Evolutionary conservation across 805 yeast genomes (phyloP).

Genomic region (Wickerhamomyces canadensis): DNA sequence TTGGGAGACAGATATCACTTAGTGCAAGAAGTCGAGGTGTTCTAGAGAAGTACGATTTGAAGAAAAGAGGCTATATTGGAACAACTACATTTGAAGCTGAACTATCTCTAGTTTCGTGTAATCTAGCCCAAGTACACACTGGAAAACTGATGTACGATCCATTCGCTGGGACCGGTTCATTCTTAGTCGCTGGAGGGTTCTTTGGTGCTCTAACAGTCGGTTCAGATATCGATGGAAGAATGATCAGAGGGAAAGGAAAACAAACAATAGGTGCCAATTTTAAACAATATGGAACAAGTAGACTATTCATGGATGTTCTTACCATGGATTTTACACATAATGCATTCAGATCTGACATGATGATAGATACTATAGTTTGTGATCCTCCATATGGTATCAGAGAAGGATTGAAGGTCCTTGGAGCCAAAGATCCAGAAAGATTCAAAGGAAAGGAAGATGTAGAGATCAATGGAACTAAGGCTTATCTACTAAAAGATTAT

Average conservation of each 20-base stretch:
- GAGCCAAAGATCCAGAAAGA: conserved; percentile 65
- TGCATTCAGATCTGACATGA: conserved; percentile 58
- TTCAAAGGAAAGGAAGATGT: conserved; percentile 69
- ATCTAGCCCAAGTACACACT: conserved; percentile 67
- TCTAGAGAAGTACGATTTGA: conserved; percentile 75
- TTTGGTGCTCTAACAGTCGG: conserved; percentile 81
- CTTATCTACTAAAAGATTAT: conserved; percentile 73
- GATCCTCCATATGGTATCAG: conserved; percentile 98
- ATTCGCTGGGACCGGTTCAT: conserved; percentile 95
- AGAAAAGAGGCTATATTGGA: conserved; percentile 81
- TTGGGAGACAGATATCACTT: conserved; percentile 65
- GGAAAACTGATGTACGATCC: conserved; percentile 84
- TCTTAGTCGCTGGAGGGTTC: conserved; percentile 79
- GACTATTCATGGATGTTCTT: conserved; percentile 63
- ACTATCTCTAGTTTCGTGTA: conserved; percentile 79
- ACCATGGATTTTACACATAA: conserved; percentile 95
- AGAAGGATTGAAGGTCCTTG: conserved; percentile 91
- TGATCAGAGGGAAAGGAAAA: conserved; percentile 63
- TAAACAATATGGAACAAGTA: conserved; percentile 58
- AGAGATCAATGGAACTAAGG: conserved; percentile 73
- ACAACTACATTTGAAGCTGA: conserved; percentile 98
- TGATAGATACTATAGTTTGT: conserved; percentile 77
- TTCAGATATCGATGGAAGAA: conserved; percentile 84
- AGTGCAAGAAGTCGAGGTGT: conserved; percentile 60
- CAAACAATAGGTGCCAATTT: conserved; percentile 62